Evolutionary conservation across 192 early-diverging fungal species (phyloP), one percentile per base, ranked within the genome.

Genomic region (Coemansia sp.): DNA sequence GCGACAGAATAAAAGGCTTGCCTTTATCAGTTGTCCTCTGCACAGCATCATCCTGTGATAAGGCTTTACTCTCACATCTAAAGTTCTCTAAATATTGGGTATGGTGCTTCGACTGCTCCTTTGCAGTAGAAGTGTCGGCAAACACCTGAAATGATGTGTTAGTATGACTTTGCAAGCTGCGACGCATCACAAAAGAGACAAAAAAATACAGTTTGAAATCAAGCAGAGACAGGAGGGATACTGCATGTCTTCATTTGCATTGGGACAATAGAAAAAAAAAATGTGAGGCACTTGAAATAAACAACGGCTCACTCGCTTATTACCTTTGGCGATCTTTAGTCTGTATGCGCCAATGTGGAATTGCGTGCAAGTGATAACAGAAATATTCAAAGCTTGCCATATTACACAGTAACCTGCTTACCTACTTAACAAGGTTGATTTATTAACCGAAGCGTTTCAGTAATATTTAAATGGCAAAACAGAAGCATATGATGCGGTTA

Each of bases 1-100:
- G 75, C 10, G 75, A 72, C 9, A 77, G 60, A 5, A 19, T 30
- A 51, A 58, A 66, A 29, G 54, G 39, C 29, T 66, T 66, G 8
- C 2, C 14, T 46, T 17, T 46, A 3, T 17, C 39, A 17, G 39
- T 46, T 46, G 39, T 17, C 9, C 11, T 4, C 14, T 46, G 39
- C 39, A 14, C 14, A 46, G 39, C 14, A 46, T 46, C 39, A 4
- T 14, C 11, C 9, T 46, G 3, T 17, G 39, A 46, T 14, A 46
- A 46, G 39, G 39, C 17, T 9, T 9, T 46, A 17, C 14, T 46
- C 14, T 46, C 39, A 14, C 3, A 17, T 46, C 11, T 7, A 17
- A 46, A 17, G 11, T 3, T 17, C 11, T 46, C 39, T 17, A 17
- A 46, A 46, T 14, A 46, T 46, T 46, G 39, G 9, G 39, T 3